These are phyloP conservation scores for Eragrostis curvula DNA, from an alignment of 176 grass and related monocot species.

Conservation along the genomic window DNA sequence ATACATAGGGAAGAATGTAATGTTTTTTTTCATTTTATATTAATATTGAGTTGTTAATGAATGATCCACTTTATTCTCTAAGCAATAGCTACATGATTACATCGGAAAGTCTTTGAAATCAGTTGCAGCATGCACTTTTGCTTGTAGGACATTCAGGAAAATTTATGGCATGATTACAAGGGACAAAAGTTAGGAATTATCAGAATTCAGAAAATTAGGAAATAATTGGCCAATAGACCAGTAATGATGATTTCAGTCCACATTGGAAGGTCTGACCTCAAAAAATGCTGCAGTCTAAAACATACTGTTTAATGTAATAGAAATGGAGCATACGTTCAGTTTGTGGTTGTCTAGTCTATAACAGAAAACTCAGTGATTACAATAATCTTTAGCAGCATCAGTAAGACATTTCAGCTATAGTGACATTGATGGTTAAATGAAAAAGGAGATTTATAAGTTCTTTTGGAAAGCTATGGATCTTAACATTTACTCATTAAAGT, in stretches of 20 bases:
- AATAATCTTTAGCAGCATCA: background rate
- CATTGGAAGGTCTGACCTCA: background rate
- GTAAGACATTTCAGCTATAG: background rate
- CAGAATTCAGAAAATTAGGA: conserved; percentile 6
- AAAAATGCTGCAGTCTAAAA: background rate
- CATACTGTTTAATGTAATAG: background rate
- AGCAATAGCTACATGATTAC: background rate
- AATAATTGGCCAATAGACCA: background rate
- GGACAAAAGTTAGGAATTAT: conserved; percentile 20
- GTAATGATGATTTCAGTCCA: conserved; percentile 3
- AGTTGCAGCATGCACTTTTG: background rate
- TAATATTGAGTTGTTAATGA: background rate
- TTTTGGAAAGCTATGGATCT: background rate
- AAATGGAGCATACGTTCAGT: background rate
- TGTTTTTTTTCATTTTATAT: background rate
- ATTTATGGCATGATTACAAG: background rate
- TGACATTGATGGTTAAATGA: background rate
- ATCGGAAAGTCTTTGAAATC: background rate
- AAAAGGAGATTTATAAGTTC: background rate
- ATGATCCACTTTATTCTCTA: no score
- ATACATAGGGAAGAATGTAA: background rate
- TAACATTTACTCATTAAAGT: background rate
- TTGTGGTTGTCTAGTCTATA: background rate
- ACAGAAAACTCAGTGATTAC: background rate
- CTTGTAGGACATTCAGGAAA: background rate